phyloP scores from a whole-genome alignment of 2,329 filamentous ascomycete species.

The Aspergillus pseudonomiae region DNA sequence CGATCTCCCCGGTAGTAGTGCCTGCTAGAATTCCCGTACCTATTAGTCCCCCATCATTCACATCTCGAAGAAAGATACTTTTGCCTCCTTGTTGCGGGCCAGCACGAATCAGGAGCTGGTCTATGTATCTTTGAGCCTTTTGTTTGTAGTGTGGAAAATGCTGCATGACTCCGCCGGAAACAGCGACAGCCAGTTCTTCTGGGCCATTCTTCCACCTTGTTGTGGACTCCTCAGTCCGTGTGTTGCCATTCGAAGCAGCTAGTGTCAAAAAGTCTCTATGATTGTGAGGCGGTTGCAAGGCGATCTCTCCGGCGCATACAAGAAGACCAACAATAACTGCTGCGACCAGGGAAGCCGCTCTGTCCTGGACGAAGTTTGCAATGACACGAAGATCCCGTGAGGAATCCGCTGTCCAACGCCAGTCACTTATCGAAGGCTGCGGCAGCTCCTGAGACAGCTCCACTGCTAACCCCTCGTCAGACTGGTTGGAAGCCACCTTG shows the following conservation, averaged over 20 bases:
- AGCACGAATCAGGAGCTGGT: conserved; percentile 50
- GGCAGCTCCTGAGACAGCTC: conserved; percentile 54
- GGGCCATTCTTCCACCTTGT: conserved; percentile 37
- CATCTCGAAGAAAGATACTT: conserved; percentile 53
- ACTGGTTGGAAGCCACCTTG: conserved; percentile 57
- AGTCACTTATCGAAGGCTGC: conserved; percentile 42
- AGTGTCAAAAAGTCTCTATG: no score
- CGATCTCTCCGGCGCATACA: conserved; percentile 66
- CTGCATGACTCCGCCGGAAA: conserved; percentile 75
- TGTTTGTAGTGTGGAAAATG: conserved; percentile 72
- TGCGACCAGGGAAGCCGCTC: conserved; percentile 71
- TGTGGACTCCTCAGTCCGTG: conserved; percentile 1
- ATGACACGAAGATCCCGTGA: conserved; percentile 64
- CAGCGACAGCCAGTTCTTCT: conserved; percentile 71
- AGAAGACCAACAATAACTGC: conserved; percentile 70
- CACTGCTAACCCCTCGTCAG: conserved; percentile 51
- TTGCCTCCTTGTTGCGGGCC: conserved; percentile 49
- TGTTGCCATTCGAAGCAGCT: conserved; percentile 18
- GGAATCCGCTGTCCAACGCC: conserved; percentile 64
- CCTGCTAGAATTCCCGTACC: conserved; percentile 56
- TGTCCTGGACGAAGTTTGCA: conserved; percentile 67
- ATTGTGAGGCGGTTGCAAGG: conserved; percentile 22
- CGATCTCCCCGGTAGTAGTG: conserved; percentile 39
- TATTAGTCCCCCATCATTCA: conserved; percentile 55
- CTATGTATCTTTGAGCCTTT: conserved; percentile 70